Evolutionary conservation across 2,329 filamentous ascomycete genomes (phyloP), one percentile per base, ranked within the genome.

Genomic region (Tothia fuscella): DNA sequence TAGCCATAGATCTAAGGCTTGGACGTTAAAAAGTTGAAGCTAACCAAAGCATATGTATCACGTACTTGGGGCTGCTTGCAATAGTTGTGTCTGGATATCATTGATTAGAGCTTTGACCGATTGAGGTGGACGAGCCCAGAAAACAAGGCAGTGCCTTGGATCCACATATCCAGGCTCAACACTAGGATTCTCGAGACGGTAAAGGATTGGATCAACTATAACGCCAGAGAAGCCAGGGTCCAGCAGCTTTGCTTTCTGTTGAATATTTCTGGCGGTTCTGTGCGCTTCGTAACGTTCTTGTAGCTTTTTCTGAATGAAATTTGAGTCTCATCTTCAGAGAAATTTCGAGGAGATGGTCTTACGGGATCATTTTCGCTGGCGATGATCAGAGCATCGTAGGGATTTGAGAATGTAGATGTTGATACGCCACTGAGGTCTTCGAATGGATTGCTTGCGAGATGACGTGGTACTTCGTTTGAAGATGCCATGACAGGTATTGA

Each of bases 51-150:
- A 12, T 29, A 9, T 13, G 20, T n/a, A 26, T 10, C n/a, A 29
- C 41, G 13, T 65, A 91, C 86, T 73, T 26, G 85, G 82, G 12
- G 80, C 79, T 16, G 75, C 70, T 16, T 68, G 62, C 43, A 68
- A 66, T 36, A 93, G 64, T 52, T 75, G 70, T 38, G 69, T 59
- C 59, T 95, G 89, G 22, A 95, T 63, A 43, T 72, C 70, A 2
- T 65, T 61, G 3, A 89, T 76, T 45, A 96, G 62, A 16, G 71
- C 63, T 34, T 80, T 68, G 14, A 95, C 68, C 50, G 80, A 76
- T 34, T 74, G 62, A 1, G 88, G 82, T 13, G 89, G 89, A 5
- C 88, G 71, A 3, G 83, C 85, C 86, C 87, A 95, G 55, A 95
- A 79, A 1, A 87, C 83, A 9, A 95, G 68, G 56, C 88, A 93